Evolutionary conservation across 192 early-diverging fungal species (phyloP), one percentile per base, ranked within the genome.

Genomic region (Geranomyces variabilis): DNA sequence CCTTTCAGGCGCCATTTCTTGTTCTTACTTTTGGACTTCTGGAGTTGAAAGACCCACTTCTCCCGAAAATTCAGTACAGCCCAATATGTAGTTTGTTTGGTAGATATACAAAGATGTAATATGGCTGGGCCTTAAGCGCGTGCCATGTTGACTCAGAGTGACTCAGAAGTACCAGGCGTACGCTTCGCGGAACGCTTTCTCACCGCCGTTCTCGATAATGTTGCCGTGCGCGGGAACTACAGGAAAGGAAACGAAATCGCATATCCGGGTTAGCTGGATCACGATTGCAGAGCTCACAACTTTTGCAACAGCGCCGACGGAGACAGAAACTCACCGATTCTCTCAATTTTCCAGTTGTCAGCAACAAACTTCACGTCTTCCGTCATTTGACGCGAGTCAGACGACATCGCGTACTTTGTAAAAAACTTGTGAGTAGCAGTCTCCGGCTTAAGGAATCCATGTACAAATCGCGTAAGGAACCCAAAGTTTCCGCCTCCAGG

Each of bases 111-210:
- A 26, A 24, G 56, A 57, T 24, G 12, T 57, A 12, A 21, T 26
- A 57, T 57, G 56, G 24, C 56, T 9, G 14, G 10, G 14, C 56
- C 9, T 12, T 57, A 26, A 57, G 12, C 56, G 12, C 24, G 14
- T 47, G 12, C 19, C 19, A 19, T 14, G 24, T 10, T 10, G 24
- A 10, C n/a, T n/a, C n/a, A n/a, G n/a, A n/a, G n/a, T n/a, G n/a
- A n/a, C n/a, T 64, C 43, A 70, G 12, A 70, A 61, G 41, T 5
- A 70, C 68, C 68, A 70, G 14, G 56, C 55, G 21, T 33, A 70
- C 0, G 68, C 68, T 7, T 58, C 55, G 5, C 57, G 55, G 55
- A 70, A 70, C 13, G 57, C 57, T 29, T 70, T 51, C 14, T 70
- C 56, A 8, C 33, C 68, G 34, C 30, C 68, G 5, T 30, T 10